Evolutionary conservation across 164 flowering plant genomes (phyloP).

Genomic region (Berberis thunbergii): DNA sequence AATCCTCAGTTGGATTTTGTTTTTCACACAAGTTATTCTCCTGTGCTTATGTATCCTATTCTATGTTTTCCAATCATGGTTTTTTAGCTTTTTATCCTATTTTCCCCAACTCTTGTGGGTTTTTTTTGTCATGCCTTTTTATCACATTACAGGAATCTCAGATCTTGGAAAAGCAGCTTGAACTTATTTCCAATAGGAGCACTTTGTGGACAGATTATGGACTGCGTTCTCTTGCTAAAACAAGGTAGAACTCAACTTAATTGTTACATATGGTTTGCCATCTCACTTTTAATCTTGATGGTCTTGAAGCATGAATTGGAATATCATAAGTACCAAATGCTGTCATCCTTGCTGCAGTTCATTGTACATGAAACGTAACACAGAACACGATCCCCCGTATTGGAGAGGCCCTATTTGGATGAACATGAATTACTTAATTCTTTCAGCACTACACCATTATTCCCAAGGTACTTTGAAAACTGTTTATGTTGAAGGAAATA

Average conservation of each 20-base stretch:
- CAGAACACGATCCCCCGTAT: constrained; percentile 79
- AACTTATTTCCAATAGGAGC: constrained; percentile 76
- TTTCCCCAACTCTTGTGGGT: too few relatives aligned
- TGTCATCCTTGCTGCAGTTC: constrained; percentile 36
- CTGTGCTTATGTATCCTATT: neutral
- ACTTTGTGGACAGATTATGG: constrained; percentile 82
- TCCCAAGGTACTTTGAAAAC: constrained; percentile 41
- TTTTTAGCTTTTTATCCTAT: too few relatives aligned
- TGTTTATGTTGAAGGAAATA: neutral
- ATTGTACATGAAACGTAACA: constrained; percentile 91
- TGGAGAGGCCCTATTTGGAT: constrained; percentile 99
- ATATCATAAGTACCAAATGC: neutral
- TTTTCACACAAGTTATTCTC: neutral
- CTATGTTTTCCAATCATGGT: too few relatives aligned
- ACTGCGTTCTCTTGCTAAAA: constrained; percentile 77
- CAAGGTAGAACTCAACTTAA: constrained; percentile 44
- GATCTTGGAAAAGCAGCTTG: constrained; percentile 81
- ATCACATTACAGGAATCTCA: constrained; percentile 45
- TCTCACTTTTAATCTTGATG: neutral
- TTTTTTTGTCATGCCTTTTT: too few relatives aligned
- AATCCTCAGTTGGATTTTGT: neutral
- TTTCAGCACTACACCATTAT: constrained; percentile 80
- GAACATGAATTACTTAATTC: constrained; percentile 93
- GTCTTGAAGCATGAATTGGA: constrained; percentile 2
- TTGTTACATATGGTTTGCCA: neutral